Conservation (phyloP, 768 basidiomycete genomes). For the Tulasnella sp. region DNA sequence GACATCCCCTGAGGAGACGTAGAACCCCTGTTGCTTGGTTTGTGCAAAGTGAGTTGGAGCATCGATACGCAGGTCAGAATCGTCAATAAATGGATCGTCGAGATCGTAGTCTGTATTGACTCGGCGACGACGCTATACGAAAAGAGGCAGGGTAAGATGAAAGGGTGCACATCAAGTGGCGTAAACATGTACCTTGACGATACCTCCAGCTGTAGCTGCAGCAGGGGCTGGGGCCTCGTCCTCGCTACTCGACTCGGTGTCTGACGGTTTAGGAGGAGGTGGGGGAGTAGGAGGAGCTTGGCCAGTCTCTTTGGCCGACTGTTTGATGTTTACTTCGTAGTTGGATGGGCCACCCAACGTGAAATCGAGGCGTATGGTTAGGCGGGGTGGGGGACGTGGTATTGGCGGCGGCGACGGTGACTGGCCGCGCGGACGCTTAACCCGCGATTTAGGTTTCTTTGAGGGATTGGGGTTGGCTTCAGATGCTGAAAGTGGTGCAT, state of each 20-base stretch:
- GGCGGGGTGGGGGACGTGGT: constrained; percentile 32
- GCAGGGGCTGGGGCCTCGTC: constrained; percentile 19
- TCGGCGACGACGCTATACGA: constrained; percentile 28
- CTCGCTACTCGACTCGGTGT: constrained; percentile 21
- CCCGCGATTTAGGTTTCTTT: constrained; percentile 39
- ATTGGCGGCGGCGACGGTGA: constrained; percentile 50
- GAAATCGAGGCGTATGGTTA: constrained; percentile 59
- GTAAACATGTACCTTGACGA: constrained; percentile 1
- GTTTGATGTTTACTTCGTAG: constrained; percentile 58
- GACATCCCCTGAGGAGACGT: constrained; percentile 79
- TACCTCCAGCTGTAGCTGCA: neutral
- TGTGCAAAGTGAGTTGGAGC: constrained; percentile 83
- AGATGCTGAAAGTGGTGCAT: neutral
- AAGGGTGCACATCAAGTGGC: too few relatives aligned
- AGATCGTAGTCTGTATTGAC: constrained; percentile 79
- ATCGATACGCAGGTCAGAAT: constrained; percentile 83
- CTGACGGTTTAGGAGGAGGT: constrained; percentile 31
- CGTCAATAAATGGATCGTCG: constrained; percentile 92
- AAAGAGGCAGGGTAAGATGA: constrained; percentile 13
- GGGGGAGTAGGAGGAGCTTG: constrained; percentile 50
- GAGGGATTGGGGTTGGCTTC: neutral
- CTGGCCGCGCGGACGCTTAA: constrained; percentile 34
- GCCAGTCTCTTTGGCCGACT: constrained; percentile 47
- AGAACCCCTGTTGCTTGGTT: constrained; percentile 88
- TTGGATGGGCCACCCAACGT: constrained; percentile 56